phyloP scores from a whole-genome alignment of 257 asterid species.

The Solanum pinnatisectum region DNA sequence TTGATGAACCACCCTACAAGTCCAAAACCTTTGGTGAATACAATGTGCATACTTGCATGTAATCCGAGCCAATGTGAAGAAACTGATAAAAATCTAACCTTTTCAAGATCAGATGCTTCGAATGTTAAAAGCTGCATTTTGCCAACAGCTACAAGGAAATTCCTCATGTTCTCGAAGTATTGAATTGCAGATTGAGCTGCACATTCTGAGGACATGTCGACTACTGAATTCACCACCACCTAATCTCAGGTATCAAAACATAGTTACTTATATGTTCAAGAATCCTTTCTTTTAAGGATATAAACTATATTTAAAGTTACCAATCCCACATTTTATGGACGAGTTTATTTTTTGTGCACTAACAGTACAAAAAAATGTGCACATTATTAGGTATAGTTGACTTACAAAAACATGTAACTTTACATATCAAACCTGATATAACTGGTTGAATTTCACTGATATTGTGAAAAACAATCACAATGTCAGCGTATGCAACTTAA shows the following conservation, averaged over 20 bases:
- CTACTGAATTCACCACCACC: constrained; percentile 87
- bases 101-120: constrained; percentile 86
- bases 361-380: not conserved
- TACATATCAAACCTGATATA: not conserved
- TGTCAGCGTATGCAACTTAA: not conserved
- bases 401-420: not conserved
- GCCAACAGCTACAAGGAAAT: constrained; percentile 75
- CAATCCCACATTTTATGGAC: not conserved
- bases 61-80: not conserved
- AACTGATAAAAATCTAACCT: constrained; percentile 29
- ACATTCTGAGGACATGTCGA: constrained; percentile 68
- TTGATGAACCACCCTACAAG: constrained; percentile 81
- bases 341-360: not conserved
- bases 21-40: constrained; percentile 2
- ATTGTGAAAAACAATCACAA: not conserved
- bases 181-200: constrained; percentile 98
- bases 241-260: constrained; percentile 3
- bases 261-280: not conserved
- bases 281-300: not conserved
- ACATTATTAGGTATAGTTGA: not conserved
- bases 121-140: constrained; percentile 77
- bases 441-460: not conserved
- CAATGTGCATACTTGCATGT: not conserved
- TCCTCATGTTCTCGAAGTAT: constrained; percentile 89
- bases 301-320: not conserved